Evolutionary conservation across 202 grass and related monocot species (phyloP).

Genomic region (Saccharum hybrid): DNA sequence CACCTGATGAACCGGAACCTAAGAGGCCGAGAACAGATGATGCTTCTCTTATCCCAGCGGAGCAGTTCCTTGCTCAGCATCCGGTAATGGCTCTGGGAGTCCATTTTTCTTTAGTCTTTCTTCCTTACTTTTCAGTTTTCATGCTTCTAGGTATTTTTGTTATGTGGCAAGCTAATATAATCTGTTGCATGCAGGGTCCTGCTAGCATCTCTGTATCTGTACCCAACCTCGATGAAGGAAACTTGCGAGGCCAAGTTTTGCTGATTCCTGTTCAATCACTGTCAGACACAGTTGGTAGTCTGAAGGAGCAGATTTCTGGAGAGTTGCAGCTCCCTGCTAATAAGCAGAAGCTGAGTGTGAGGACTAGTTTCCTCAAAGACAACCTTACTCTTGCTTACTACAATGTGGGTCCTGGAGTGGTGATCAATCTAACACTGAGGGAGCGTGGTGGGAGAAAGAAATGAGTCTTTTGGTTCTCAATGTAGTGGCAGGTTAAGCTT

Average conservation of each 20-base stretch:
- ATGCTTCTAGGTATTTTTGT: slow-evolving; percentile 21
- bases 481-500: slow-evolving; percentile 37
- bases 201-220: slow-evolving; percentile 76
- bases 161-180: slow-evolving; percentile 43
- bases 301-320: slow-evolving; percentile 96
- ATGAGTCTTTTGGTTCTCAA: slow-evolving; percentile 50
- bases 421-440: slow-evolving; percentile 77
- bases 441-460: slow-evolving; percentile 99
- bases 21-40: slow-evolving; percentile 88
- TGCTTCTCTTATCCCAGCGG: slow-evolving; percentile 72
- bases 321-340: slow-evolving; percentile 96
- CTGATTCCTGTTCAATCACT: slow-evolving; percentile 80
- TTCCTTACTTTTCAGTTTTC: slow-evolving; percentile 10
- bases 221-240: slow-evolving; percentile 93
- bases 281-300: slow-evolving; percentile 80
- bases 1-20: slow-evolving; percentile 94
- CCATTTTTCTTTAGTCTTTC: slow-evolving; percentile 12
- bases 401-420: slow-evolving; percentile 79
- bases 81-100: slow-evolving; percentile 59
- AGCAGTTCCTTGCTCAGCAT: slow-evolving; percentile 87
- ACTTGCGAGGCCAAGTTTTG: slow-evolving; percentile 87
- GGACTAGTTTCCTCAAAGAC: slow-evolving; percentile 91
- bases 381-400: slow-evolving; percentile 97
- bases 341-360: slow-evolving; percentile 91
- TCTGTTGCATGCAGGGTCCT: slow-evolving; percentile 64